Conservation (phyloP, 2,329 filamentous ascomycete species). For the Aspergillus terreus region DNA sequence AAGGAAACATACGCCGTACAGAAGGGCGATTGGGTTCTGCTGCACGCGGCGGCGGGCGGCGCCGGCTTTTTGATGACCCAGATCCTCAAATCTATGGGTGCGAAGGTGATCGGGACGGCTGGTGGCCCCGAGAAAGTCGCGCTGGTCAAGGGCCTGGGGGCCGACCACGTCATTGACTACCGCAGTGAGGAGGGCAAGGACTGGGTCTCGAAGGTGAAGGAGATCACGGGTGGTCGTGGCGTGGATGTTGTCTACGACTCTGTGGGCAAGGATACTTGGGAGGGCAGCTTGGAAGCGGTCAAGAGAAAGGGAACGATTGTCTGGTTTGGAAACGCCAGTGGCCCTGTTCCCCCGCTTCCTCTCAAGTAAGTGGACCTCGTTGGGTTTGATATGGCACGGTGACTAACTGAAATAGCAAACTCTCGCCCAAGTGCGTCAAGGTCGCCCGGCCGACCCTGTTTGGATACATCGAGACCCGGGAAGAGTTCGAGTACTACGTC, state of each 20-base stretch:
- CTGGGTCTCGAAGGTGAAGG: slow-evolving; percentile 74
- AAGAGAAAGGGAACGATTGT: slow-evolving; percentile 74
- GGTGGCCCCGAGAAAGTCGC: slow-evolving; percentile 68
- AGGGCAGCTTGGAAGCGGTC: slow-evolving; percentile 68
- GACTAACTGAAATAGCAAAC: slow-evolving; percentile 25
- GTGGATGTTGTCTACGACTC: slow-evolving; percentile 79
- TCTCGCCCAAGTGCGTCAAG: slow-evolving; percentile 72
- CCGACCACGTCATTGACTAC: slow-evolving; percentile 70
- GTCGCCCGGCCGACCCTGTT: slow-evolving; percentile 71
- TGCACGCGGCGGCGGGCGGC: slow-evolving; percentile 83
- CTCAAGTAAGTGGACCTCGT: slow-evolving; percentile 49
- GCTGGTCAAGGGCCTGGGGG: slow-evolving; percentile 64
- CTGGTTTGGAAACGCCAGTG: slow-evolving; percentile 78
- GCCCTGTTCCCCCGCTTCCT: slow-evolving; percentile 67
- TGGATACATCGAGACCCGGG: slow-evolving; percentile 64
- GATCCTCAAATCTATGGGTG: slow-evolving; percentile 68
- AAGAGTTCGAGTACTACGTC: slow-evolving; percentile 68
- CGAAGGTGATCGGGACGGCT: slow-evolving; percentile 75
- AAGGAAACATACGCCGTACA: slow-evolving; percentile 66
- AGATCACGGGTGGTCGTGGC: slow-evolving; percentile 72
- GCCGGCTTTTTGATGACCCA: slow-evolving; percentile 73
- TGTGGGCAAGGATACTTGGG: slow-evolving; percentile 81
- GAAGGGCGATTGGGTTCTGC: slow-evolving; percentile 73
- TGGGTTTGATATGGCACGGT: not conserved
- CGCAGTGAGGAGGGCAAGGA: slow-evolving; percentile 81